Evolutionary conservation across 306 rosid species (phyloP), one percentile per base, ranked within the genome.

Genomic region (Senna siamea): DNA sequence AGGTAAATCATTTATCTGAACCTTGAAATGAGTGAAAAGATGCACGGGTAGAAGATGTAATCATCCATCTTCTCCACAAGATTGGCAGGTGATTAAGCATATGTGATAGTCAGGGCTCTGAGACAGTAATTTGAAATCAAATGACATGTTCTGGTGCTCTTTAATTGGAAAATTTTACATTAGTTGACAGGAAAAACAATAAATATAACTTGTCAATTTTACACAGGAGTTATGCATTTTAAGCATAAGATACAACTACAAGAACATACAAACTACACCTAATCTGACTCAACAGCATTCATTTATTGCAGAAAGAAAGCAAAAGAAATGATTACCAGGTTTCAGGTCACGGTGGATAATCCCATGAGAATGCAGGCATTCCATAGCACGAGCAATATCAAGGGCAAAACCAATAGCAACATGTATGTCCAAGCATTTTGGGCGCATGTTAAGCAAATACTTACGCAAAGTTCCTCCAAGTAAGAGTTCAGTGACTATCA

Each of bases 281-380:
- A 47, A 76, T 71, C 73, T 26, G 54, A 32, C 48, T 7, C 48
- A 9, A 32, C 48, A 14, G 9, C 7, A 17, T 52, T 53, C 53
- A 44, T 43, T 48, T 37, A 58, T n/a, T 55, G 35, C 54, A 6
- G 57, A 66, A 66, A 62, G 66, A 70, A 76, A 48, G 14, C 59
- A 75, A 74, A 70, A 70, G 66, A 65, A 48, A 73, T 67, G 28
- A 73, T 77, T 93, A 89, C 98, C 97, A 20, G 98, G 98, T 75
- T 93, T 93, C 76, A 93, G 83, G 79, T 93, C 98, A 47, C 97
- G 96, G 81, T 93, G 98, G 44, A 93, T 93, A 85, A 93, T 91
- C 74, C 98, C 98, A 77, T 91, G 98, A 68, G 92, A 88, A 80
- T 91, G 97, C 66, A 93, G 82, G 76, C 98, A 93, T 78, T 93